Evolutionary conservation across 2,329 filamentous ascomycete genomes (phyloP).

Genomic region (Pyrenophora seminiperda): DNA sequence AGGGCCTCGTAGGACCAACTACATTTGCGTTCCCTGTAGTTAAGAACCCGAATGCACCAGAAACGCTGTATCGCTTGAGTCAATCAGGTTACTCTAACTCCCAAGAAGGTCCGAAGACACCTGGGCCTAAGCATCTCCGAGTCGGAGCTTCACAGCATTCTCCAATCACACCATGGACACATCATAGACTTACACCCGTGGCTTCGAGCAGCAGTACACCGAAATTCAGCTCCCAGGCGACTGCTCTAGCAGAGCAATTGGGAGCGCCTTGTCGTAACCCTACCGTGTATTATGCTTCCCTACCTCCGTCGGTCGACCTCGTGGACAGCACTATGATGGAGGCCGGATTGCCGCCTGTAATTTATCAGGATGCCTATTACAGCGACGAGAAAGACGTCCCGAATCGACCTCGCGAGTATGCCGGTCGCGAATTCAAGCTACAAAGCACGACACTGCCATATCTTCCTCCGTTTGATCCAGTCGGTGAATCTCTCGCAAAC

Average conservation of each 20-base stretch:
- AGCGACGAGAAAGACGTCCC: slow-evolving; percentile 84
- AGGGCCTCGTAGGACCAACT: slow-evolving; percentile 44
- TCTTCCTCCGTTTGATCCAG: slow-evolving; percentile 76
- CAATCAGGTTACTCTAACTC: slow-evolving; percentile 64
- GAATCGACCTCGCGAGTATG: slow-evolving; percentile 77
- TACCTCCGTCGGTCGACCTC: slow-evolving; percentile 53
- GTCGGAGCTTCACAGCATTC: slow-evolving; percentile 24
- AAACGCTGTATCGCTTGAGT: slow-evolving; percentile 67
- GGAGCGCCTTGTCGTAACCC: slow-evolving; percentile 23
- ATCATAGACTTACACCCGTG: slow-evolving; percentile 35
- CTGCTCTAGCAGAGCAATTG: slow-evolving; percentile 24
- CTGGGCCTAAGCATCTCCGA: slow-evolving; percentile 28
- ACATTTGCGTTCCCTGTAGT: slow-evolving; percentile 73
- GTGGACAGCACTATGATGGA: slow-evolving; percentile 62
- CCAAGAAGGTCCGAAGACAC: slow-evolving; percentile 40
- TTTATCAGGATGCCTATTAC: slow-evolving; percentile 88
- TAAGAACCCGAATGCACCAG: slow-evolving; percentile 73
- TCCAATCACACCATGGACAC: slow-evolving; percentile 41
- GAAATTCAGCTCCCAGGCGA: slow-evolving; percentile 21
- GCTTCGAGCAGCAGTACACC: slow-evolving; percentile 22
- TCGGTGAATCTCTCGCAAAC: slow-evolving; percentile 61
- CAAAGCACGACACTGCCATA: slow-evolving; percentile 76
- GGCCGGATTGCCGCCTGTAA: slow-evolving; percentile 66
- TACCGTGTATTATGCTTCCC: slow-evolving; percentile 43
- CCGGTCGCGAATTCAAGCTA: slow-evolving; percentile 81